Percentiles rank a stretch among this genome's conserved stretches.
These are phyloP conservation scores for Phellinidium pouzarii DNA, from an alignment of 1,284 basidiomycete species.

Conservation along the genomic window DNA sequence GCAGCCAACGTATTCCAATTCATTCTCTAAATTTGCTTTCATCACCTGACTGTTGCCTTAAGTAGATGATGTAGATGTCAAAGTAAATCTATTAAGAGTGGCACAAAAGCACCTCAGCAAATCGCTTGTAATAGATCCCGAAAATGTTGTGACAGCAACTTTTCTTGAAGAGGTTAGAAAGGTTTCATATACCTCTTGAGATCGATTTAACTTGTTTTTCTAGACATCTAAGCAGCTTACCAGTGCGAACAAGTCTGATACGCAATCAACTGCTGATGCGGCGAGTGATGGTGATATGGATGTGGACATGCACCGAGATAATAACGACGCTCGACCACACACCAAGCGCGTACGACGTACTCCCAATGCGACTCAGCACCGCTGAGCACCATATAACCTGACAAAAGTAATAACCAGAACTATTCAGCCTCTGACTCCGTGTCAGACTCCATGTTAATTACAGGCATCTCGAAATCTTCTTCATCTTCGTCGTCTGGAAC, in stretches of 20 bases:
- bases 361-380: background rate
- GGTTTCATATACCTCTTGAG: constrained; percentile 16
- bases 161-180: constrained; percentile 47
- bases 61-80: constrained; percentile 15
- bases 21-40: background rate
- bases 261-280: constrained; percentile 22
- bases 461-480: constrained; percentile 46
- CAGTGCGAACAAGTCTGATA: background rate
- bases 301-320: constrained; percentile 20
- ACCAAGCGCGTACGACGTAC: constrained; percentile 5
- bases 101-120: constrained; percentile 61
- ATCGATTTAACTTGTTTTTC: constrained; percentile 17
- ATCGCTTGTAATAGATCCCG: constrained; percentile 49
- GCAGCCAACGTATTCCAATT: background rate
- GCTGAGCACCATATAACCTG: background rate
- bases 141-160: constrained; percentile 44
- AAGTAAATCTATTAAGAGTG: constrained; percentile 40
- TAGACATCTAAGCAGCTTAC: constrained; percentile 14
- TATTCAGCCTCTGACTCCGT: constrained; percentile 33
- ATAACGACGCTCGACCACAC: background rate
- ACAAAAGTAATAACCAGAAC: background rate
- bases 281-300: constrained; percentile 40
- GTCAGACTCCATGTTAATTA: constrained; percentile 46
- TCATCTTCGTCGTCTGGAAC: constrained; percentile 35
- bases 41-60: constrained; percentile 1